Conservation (phyloP, 148 eudicot species). For the Chenopodium album region DNA sequence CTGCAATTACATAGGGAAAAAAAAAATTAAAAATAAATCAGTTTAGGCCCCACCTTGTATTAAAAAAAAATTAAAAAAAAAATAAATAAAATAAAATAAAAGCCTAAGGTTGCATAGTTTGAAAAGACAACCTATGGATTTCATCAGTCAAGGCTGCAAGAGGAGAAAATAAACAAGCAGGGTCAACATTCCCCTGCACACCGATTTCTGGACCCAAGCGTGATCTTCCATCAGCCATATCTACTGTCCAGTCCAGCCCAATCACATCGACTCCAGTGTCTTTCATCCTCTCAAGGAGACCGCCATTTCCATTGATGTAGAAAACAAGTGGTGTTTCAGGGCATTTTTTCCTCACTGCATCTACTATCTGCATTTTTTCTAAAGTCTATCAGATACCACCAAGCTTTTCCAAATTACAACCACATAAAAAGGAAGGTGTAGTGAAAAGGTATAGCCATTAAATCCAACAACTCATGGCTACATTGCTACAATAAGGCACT, state of each 20-base stretch:
- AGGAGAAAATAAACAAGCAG: slow-evolving; percentile 78
- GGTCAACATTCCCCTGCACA: slow-evolving; percentile 95
- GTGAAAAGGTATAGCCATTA: neutral
- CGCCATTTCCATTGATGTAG: slow-evolving; percentile 95
- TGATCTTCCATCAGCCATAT: slow-evolving; percentile 95
- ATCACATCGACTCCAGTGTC: slow-evolving; percentile 87
- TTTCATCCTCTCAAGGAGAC: slow-evolving; percentile 91
- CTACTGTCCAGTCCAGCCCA: slow-evolving; percentile 97
- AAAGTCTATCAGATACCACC: neutral
- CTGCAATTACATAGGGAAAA: slow-evolving; percentile 41
- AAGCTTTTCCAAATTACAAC: neutral
- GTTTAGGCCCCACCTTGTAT: neutral
- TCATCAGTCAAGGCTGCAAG: slow-evolving; percentile 81
- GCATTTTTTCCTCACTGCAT: slow-evolving; percentile 58
- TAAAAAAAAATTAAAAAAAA: too few species aligned
- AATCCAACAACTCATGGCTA: neutral
- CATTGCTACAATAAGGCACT: neutral
- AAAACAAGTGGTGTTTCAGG: slow-evolving; percentile 89
- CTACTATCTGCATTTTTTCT: slow-evolving; percentile 58
- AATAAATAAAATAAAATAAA: neutral
- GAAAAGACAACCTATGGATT: slow-evolving; percentile 68
- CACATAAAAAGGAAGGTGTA: neutral
- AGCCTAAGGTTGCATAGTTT: neutral
- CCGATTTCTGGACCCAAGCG: slow-evolving; percentile 71
- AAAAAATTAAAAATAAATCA: neutral